Evolutionary conservation across 352 stramenopile species (phyloP).

Genomic region (Thalassiosira oceanica): DNA sequence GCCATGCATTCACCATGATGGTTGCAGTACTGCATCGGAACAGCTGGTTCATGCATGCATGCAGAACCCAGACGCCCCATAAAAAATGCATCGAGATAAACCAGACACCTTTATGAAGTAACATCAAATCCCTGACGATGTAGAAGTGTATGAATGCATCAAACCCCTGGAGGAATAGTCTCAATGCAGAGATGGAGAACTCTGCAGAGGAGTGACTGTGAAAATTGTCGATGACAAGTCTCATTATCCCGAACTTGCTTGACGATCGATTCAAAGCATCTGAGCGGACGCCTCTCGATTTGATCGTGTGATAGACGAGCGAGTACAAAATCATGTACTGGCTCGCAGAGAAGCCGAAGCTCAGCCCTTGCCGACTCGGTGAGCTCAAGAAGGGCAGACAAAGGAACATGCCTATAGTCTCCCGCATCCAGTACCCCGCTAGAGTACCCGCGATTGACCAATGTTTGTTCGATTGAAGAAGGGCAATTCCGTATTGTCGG

Average conservation of each 20-base stretch:
- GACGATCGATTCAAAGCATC: constrained; percentile 45
- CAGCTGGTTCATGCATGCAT: constrained; percentile 53
- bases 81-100: no score
- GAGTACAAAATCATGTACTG: constrained; percentile 56
- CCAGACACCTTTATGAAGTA: no score
- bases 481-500: constrained; percentile 53
- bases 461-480: constrained; percentile 50
- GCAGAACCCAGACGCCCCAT: no score
- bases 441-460: constrained; percentile 54
- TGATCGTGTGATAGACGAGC: constrained; percentile 55
- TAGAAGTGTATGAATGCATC: constrained; percentile 52
- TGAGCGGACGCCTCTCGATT: constrained; percentile 39
- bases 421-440: constrained; percentile 50
- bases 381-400: constrained; percentile 39
- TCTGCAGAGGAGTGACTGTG: constrained; percentile 32
- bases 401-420: constrained; percentile 46
- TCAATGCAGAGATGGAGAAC: constrained; percentile 5
- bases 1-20: constrained; percentile 40
- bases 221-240: constrained; percentile 60
- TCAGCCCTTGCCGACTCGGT: not conserved
- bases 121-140: constrained; percentile 42
- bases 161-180: constrained; percentile 46
- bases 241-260: constrained; percentile 51
- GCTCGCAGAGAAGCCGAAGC: constrained; percentile 22
- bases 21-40: constrained; percentile 57